Percentiles rank a stretch among this genome's conserved stretches.
Evolutionary conservation across 805 yeast genomes (phyloP).

Genomic region (Candida railenensis): DNA sequence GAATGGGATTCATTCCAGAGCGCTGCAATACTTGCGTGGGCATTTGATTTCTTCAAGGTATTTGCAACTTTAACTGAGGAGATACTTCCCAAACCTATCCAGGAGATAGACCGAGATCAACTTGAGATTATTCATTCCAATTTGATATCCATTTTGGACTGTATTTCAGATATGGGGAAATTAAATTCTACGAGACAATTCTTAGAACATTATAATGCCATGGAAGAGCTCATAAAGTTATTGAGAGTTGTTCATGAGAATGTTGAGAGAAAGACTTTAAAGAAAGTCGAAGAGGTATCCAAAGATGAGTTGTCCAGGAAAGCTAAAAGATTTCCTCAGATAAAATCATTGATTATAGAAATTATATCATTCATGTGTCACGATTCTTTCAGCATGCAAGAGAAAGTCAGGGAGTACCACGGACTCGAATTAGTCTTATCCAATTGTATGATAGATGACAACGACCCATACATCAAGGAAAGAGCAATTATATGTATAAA

Average conservation of each 20-base stretch:
- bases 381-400: conserved; percentile 59
- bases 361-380: conserved; percentile 58
- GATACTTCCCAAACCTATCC: conserved; percentile 12
- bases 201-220: conserved; percentile 38
- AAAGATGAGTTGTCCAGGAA: neutral
- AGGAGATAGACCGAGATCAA: conserved; percentile 10
- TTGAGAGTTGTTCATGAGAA: conserved; percentile 42
- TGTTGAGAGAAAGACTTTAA: conserved; percentile 33
- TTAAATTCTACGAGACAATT: conserved; percentile 40
- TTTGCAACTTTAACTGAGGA: conserved; percentile 13
- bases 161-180: conserved; percentile 40
- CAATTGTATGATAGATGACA: conserved; percentile 80
- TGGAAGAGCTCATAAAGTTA: conserved; percentile 33
- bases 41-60: conserved; percentile 25
- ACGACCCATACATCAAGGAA: conserved; percentile 88
- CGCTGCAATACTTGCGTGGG: conserved; percentile 43
- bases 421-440: conserved; percentile 74
- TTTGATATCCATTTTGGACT: conserved; percentile 34
- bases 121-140: conserved; percentile 12
- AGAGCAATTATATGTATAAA: conserved; percentile 77
- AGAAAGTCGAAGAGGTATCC: conserved; percentile 14
- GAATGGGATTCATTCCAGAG: conserved; percentile 41
- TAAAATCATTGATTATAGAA: conserved; percentile 67
- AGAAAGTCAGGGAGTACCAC: conserved; percentile 58
- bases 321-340: conserved; percentile 50